These are phyloP conservation scores for Artomyces pyxidatus DNA, from an alignment of 768 basidiomycete species.

Conservation along the genomic window DNA sequence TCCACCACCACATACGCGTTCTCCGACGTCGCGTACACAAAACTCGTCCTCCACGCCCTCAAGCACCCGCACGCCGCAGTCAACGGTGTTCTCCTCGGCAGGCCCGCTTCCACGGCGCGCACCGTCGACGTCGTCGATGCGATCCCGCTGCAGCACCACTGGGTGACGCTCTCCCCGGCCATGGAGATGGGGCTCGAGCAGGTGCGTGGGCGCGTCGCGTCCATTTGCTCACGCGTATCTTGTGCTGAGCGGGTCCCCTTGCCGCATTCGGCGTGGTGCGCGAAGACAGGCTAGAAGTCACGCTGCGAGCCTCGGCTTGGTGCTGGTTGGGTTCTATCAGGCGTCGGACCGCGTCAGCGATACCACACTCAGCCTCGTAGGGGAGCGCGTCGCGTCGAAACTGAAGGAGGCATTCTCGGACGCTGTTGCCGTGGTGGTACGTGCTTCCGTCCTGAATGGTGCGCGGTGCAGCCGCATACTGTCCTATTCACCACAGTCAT, in stretches of 20 bases:
- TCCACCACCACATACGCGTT: slow-evolving; percentile 35
- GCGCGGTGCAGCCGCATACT: background rate
- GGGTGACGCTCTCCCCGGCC: slow-evolving; percentile 78
- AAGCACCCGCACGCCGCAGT: slow-evolving; percentile 72
- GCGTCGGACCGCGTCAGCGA: slow-evolving; percentile 61
- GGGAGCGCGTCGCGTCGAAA: slow-evolving; percentile 52
- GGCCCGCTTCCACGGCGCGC: slow-evolving; percentile 16
- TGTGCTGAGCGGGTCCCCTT: background rate
- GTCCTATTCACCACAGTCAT: slow-evolving; percentile 37
- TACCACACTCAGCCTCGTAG: slow-evolving; percentile 51
- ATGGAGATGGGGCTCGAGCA: slow-evolving; percentile 81
- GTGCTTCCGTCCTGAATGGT: slow-evolving; percentile 18
- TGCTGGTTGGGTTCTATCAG: slow-evolving; percentile 70
- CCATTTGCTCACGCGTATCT: background rate
- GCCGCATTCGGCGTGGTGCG: background rate
- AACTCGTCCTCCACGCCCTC: slow-evolving; percentile 70
- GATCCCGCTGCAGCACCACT: slow-evolving; percentile 75
- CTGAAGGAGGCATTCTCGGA: slow-evolving; percentile 46
- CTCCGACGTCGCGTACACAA: slow-evolving; percentile 56
- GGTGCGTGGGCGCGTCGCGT: slow-evolving; percentile 31
- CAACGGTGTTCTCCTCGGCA: slow-evolving; percentile 72
- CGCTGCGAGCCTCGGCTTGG: slow-evolving; percentile 43
- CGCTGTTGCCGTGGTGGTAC: slow-evolving; percentile 64
- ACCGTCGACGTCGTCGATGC: slow-evolving; percentile 50
- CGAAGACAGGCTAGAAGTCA: slow-evolving; percentile 45